Conservation (phyloP, 73 alveolate genomes). For the Tetrahymena thermophila region DNA sequence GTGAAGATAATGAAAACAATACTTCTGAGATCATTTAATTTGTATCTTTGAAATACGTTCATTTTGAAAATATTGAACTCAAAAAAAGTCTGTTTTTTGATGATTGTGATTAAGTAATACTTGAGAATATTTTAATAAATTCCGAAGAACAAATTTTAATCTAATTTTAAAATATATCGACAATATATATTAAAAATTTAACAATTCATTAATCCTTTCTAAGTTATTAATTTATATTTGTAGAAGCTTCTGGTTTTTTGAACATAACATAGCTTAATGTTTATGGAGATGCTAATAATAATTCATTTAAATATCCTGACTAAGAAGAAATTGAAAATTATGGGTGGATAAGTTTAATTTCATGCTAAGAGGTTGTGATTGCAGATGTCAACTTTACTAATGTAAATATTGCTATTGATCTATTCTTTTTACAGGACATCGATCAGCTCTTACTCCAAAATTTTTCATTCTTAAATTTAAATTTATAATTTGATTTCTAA, state of each 20-base stretch:
- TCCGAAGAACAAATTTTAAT: too few relatives aligned
- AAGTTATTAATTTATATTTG: not conserved
- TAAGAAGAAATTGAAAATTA: not conserved
- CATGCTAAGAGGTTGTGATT: not conserved
- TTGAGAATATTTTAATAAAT: too few relatives aligned
- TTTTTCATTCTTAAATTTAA: not conserved
- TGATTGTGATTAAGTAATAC: not conserved
- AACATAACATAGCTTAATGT: not conserved
- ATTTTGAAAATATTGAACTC: not conserved
- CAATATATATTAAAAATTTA: not conserved
- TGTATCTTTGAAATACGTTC: not conserved
- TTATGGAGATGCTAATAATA: not conserved
- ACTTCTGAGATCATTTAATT: not conserved
- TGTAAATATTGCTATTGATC: not conserved
- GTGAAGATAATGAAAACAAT: not conserved
- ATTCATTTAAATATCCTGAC: not conserved
- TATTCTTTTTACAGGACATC: not conserved
- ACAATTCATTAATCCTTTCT: not conserved
- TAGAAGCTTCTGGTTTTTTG: not conserved
- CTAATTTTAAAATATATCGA: not conserved
- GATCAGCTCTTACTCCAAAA: not conserved
- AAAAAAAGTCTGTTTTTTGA: too few relatives aligned
- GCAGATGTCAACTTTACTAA: not conserved
- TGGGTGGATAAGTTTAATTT: not conserved
- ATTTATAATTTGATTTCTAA: not conserved